Base-by-base conservation (phyloP, 202 grass and related monocot genomes). In the Schoenoplectus tabernaemontani region DNA sequence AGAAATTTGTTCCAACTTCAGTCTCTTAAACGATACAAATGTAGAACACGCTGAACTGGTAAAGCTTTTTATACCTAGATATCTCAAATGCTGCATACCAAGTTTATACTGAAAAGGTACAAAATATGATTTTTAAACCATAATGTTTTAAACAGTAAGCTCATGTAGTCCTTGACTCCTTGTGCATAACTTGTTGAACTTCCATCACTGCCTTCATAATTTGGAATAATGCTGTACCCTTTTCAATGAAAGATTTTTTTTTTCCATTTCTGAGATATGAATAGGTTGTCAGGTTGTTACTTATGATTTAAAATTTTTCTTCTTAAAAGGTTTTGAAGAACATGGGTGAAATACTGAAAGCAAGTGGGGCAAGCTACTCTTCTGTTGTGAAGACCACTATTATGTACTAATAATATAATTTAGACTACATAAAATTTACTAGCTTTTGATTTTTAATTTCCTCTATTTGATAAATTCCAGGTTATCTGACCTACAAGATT, bases 311-410 rank as follows among this genome's bases (percentile, higher is more conserved):
- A 10, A 37, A 9, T 26, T 81, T 74, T 47, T 9, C 26, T 7
- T 46, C 34, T 57, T 73, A 61, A 46, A 77, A 98, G 96, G 76
- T 95, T 68, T 84, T 95, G 78, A 99, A 95, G 79, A 99, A 99
- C 82, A 99, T 99, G 78, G 96, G 91, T 0, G 96, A 93, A 84
- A 92, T 99, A 87, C 48, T 99, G 74, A 93, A 92, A 84, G 90
- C 96, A 32, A 93, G 92, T 67, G 91, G 96, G 39, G 92, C 88
- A 62, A 89, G 83, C 76, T 99, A 95, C 57, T 86, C 90, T 79
- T 99, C 96, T n/a, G 91, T 95, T 87, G 96, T 99, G 13, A 99
- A 99, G 76, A 96, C 96, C 53, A 99, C 96, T 22, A 99, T 99
- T 84, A 91, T 99, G 92, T 94, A 82, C 67, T 59, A 33, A 17